phyloP scores from a whole-genome alignment of 306 rosid species.

The Argentina anserina region DNA sequence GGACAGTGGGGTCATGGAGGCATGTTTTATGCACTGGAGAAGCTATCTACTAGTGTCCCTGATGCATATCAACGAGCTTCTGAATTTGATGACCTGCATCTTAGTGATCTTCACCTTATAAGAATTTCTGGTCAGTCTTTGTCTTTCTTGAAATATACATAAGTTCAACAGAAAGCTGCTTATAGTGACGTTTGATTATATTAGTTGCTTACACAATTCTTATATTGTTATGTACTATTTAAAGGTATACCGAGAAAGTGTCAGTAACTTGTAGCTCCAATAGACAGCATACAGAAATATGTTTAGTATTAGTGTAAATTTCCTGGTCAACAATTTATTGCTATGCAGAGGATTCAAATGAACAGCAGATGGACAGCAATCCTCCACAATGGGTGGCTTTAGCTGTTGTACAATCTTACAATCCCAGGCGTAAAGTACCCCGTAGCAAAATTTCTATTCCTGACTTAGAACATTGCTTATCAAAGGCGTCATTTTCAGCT shows the following conservation, averaged over 20 bases:
- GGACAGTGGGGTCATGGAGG: slow-evolving; percentile 96
- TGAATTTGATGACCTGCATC: slow-evolving; percentile 83
- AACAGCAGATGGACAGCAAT: slow-evolving; percentile 26
- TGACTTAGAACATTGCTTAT: slow-evolving; percentile 64
- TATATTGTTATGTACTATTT: not conserved
- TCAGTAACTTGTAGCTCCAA: not conserved
- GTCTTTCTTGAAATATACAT: not conserved
- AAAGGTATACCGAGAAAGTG: not conserved
- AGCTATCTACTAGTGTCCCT: slow-evolving; percentile 60
- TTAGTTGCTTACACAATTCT: not conserved
- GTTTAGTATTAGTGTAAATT: not conserved
- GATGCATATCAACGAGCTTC: slow-evolving; percentile 75
- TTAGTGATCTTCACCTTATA: slow-evolving; percentile 89
- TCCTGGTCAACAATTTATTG: slow-evolving; percentile 6
- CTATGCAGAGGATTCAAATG: slow-evolving; percentile 39
- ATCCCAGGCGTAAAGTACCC: slow-evolving; percentile 71
- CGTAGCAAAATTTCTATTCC: slow-evolving; percentile 70
- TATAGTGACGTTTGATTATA: not conserved
- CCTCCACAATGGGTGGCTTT: slow-evolving; percentile 74
- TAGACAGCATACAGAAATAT: not conserved
- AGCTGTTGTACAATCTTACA: slow-evolving; percentile 88
- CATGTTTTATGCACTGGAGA: slow-evolving; percentile 78
- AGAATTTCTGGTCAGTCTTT: slow-evolving; percentile 59
- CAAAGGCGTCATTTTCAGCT: slow-evolving; percentile 70
- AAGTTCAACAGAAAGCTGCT: not conserved